Conservation (phyloP, 352 stramenopile species). For the Pythium rhizo-oryzae region DNA sequence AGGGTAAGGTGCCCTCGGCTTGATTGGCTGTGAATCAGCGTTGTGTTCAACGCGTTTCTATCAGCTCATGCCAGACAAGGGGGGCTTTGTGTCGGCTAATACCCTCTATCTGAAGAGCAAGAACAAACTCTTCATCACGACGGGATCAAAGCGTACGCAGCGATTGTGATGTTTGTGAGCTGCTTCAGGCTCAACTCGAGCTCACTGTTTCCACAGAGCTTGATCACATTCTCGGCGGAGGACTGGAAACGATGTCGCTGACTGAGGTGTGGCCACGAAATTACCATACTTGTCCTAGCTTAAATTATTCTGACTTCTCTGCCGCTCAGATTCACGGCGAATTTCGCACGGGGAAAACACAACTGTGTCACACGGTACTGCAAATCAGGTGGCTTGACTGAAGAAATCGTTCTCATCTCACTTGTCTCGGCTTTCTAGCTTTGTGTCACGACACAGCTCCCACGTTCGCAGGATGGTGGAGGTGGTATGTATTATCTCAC, state of each 20-base stretch:
- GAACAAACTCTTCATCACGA: constrained; percentile 79
- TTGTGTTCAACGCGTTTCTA: neutral
- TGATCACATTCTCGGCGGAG: constrained; percentile 84
- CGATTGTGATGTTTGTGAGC: too few relatives aligned
- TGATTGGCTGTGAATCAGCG: neutral
- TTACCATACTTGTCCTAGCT: neutral
- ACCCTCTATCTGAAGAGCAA: constrained; percentile 71
- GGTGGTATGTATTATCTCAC: constrained; percentile 50
- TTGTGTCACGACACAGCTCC: constrained; percentile 85
- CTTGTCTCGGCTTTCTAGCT: constrained; percentile 33
- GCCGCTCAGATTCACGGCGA: constrained; percentile 84
- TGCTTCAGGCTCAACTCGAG: too few relatives aligned
- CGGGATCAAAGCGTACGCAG: constrained; percentile 61
- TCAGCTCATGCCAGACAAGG: constrained; percentile 74
- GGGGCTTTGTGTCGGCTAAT: constrained; percentile 72
- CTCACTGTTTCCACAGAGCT: constrained; percentile 51
- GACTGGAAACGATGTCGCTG: constrained; percentile 90
- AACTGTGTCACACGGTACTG: constrained; percentile 91
- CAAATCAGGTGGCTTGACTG: neutral
- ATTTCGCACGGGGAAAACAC: constrained; percentile 95
- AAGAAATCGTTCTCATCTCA: neutral
- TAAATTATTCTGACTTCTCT: neutral
- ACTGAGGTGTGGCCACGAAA: constrained; percentile 66
- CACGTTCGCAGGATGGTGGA: constrained; percentile 76
- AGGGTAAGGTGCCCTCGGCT: constrained; percentile 45